Conservation (phyloP, 345 rosid genomes). For the Populus pruinosa region DNA sequence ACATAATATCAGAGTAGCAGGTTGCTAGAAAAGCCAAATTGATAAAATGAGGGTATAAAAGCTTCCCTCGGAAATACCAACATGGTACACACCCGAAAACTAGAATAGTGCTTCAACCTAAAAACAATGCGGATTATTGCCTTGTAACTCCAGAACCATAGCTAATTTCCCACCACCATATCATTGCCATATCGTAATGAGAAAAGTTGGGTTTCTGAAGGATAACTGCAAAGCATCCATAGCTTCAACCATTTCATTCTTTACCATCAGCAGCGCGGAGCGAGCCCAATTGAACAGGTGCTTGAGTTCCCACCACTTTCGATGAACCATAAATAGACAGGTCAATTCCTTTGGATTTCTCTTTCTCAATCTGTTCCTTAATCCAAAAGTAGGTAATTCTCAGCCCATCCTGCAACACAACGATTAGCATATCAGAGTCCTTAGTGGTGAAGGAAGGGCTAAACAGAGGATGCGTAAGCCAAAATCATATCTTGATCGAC, state of each 20-base stretch:
- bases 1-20: slow-evolving; percentile 2
- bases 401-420: slow-evolving; percentile 70
- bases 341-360: slow-evolving; percentile 75
- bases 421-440: not conserved
- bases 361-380: slow-evolving; percentile 91
- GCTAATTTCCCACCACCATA: not conserved
- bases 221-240: not conserved
- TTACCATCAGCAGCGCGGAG: slow-evolving; percentile 95
- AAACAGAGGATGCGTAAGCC: not conserved
- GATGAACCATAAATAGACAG: slow-evolving; percentile 80
- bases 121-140: not conserved
- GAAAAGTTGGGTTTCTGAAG: slow-evolving; percentile 13
- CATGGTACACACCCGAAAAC: slow-evolving; percentile 13
- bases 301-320: slow-evolving; percentile 98
- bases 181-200: slow-evolving; percentile 9
- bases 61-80: slow-evolving; percentile 16
- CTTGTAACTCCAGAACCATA: not conserved
- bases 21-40: slow-evolving; percentile 12
- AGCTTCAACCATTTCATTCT: slow-evolving; percentile 42
- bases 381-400: slow-evolving; percentile 95
- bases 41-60: slow-evolving; percentile 13
- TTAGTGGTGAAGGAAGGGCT: not conserved
- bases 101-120: not conserved
- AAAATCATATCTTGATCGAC: not conserved
- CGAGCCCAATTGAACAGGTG: slow-evolving; percentile 91